These are phyloP conservation scores for Carex arenaria DNA, from an alignment of 202 grass and related monocot species.

Conservation along the genomic window DNA sequence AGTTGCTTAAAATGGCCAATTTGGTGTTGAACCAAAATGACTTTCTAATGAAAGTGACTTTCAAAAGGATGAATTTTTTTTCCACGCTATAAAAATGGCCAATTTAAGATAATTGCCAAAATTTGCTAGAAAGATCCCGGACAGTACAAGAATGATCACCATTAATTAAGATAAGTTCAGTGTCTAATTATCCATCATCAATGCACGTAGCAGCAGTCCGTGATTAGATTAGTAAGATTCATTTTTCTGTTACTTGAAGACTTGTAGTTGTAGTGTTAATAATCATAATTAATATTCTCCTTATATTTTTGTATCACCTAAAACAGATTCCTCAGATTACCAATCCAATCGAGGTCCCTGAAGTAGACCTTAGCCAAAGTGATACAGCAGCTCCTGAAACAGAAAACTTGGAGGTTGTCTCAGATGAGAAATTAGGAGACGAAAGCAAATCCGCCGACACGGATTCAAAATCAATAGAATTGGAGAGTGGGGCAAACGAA, in stretches of 20 bases:
- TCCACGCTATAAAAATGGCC: no score
- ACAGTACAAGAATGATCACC: no score
- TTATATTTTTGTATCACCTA: background rate
- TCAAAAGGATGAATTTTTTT: no score
- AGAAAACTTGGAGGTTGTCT: background rate
- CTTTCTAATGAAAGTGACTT: no score
- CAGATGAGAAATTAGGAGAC: background rate
- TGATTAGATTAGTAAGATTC: background rate
- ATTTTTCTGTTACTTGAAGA: background rate
- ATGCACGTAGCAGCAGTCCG: background rate
- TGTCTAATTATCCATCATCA: background rate
- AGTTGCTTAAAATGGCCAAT: background rate
- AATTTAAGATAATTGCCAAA: background rate
- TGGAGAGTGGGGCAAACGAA: background rate
- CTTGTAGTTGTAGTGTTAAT: background rate
- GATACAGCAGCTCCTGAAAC: background rate
- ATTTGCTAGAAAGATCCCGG: background rate
- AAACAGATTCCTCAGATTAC: constrained; percentile 12
- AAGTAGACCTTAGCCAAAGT: constrained; percentile 3
- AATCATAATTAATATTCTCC: background rate
- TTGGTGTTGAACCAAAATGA: background rate
- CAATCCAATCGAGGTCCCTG: background rate
- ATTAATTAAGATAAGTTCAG: background rate
- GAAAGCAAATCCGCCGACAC: background rate
- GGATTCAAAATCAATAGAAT: background rate